Evolutionary conservation across 2,329 filamentous ascomycete genomes (phyloP).

Genomic region (Didymella pinodella): DNA sequence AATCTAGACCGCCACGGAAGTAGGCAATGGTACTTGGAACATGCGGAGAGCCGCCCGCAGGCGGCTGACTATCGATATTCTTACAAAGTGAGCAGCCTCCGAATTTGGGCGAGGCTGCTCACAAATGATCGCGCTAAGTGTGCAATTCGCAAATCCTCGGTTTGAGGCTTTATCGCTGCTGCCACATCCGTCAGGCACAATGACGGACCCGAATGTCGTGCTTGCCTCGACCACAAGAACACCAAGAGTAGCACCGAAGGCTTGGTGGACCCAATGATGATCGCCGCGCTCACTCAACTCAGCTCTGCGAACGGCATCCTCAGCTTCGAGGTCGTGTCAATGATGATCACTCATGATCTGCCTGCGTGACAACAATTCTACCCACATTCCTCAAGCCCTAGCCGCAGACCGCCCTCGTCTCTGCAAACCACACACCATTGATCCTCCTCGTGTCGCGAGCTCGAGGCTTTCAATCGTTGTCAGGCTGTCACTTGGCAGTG

Average conservation of each 20-base stretch:
- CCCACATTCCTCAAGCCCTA: neutral
- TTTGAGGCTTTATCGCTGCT: neutral
- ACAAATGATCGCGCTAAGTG: neutral
- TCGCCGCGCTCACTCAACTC: neutral
- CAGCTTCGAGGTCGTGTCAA: neutral
- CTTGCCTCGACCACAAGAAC: constrained; percentile 12
- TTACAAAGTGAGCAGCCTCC: neutral
- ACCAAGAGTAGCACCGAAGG: constrained; percentile 8
- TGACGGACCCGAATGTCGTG: constrained; percentile 2
- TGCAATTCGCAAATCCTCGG: neutral
- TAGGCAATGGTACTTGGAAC: constrained; percentile 5
- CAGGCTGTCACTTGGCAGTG: constrained; percentile 8
- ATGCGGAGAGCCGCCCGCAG: constrained; percentile 2
- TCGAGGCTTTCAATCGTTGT: constrained; percentile 7
- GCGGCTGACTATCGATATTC: neutral
- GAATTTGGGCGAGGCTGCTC: neutral
- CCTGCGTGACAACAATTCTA: neutral
- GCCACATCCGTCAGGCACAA: constrained; percentile 5
- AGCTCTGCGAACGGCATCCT: neutral
- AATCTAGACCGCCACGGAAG: constrained; percentile 10
- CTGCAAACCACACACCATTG: constrained; percentile 10
- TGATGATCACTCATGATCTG: neutral
- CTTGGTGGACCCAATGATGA: neutral
- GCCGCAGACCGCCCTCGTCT: neutral
- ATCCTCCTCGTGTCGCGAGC: constrained; percentile 15